Base-by-base conservation (phyloP, 768 basidiomycete genomes). In the Boletus tomentosulus region DNA sequence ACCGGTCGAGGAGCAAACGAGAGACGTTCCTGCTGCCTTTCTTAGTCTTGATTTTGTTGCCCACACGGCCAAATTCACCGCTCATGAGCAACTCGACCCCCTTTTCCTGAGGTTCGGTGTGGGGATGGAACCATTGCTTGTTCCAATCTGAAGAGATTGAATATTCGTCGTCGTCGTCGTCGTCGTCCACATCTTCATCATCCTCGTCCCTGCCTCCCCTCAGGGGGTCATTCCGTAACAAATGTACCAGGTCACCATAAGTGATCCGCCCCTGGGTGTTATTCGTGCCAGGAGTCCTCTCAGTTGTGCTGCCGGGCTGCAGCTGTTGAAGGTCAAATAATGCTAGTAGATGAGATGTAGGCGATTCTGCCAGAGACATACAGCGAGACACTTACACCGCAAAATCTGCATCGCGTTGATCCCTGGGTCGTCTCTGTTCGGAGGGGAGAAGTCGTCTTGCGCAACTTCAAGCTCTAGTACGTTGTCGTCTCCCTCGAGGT, bases 21-120 rank as follows among this genome's bases (percentile, higher is more conserved):
- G 82, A 70, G n/a, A 85, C 47, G 56, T 82, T 88, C 35, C 63
- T 63, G 33, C 73, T 62, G 38, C 75, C 71, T 28, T 68, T 71
- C 43, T 74, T 72, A 31, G 72, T 68, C 57, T 70, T 74, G 13
- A 77, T 64, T 64, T 84, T 84, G 51, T 74, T 69, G 34, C 74
- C 73, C 33, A 89, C 74, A 53, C 80, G 71, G 16, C 92, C 92
- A 68, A 93, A 96, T 50, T 93, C 88, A 44, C 92, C 92, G 59
- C 84, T 78, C 58, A 79, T 78, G 10, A 91, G 75, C 12, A 96
- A 75, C 39, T 80, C 74, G 15, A 84, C 62, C 3, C 92, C 92
- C 31, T 72, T 76, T 48, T 79, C 61, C 66, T 86, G 80, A 6
- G 90, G 87, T 54, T 85, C 78, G 19, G 69, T 81, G 24, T 78